Base-by-base conservation (phyloP, 768 basidiomycete genomes). In the Phlebiopsis flavidoalba region DNA sequence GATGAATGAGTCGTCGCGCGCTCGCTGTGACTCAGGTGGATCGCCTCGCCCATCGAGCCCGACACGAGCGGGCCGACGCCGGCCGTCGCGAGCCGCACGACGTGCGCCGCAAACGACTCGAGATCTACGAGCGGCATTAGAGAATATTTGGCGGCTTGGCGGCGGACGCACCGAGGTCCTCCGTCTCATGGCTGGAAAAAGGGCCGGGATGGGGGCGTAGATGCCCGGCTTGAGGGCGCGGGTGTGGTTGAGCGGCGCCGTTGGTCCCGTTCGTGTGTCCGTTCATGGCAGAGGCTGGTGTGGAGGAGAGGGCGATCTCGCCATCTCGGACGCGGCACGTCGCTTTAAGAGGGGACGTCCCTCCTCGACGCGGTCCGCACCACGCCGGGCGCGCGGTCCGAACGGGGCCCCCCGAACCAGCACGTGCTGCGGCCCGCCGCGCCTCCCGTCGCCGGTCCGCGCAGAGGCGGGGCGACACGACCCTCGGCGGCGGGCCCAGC, bases 161-260 rank as follows among this genome's bases (percentile, higher is more conserved):
- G 53, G 19, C 21, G 48, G 40, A 77, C 84, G 70, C 67, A 91
- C 93, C 93, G 57, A 96, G 82, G 65, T 95, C 92, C 73, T 95
- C 91, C 46, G 86, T 82, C 43, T 80, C 81, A n/a, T 1, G 80
- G 78, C 21, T 85, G 71, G 79, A 92, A 95, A 78, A 96, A 95
- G n/a, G n/a, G 93, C 84, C 36, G 89, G 91, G 66, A 96, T 84
- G 33, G 95, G 95, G 8, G 91, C 88, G 73, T 82, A 95, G 60
- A 96, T 84, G 50, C 94, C 93, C 24, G 91, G 72, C 58, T 76
- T 82, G 64, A 96, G 77, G 15, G 82, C 80, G 58, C 90, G 86
- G 59, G 75, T 70, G 40, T 31, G 26, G 33, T n/a, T 26, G 36
- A 48, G 74, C 63, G 8, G 62, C 59, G 53, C 62, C 61, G 48